Conservation (phyloP, 768 basidiomycete species). For the Mycena kentingensis region DNA sequence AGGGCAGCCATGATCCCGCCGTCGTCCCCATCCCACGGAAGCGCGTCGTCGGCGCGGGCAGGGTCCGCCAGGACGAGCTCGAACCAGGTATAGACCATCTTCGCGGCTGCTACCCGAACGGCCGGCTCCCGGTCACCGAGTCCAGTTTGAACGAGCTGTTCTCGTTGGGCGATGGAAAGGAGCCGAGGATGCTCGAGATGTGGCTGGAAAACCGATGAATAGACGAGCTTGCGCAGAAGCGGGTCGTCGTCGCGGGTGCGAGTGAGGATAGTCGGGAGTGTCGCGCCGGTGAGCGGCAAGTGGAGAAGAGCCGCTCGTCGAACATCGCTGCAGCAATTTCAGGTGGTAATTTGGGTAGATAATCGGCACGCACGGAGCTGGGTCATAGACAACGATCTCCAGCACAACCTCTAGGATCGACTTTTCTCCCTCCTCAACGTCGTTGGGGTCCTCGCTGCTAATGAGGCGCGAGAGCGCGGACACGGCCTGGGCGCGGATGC, state of each 20-base stretch:
- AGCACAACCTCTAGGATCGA: conserved; percentile 68
- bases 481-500: conserved; percentile 83
- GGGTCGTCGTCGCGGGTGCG: conserved; percentile 87
- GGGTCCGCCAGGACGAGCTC: conserved; percentile 55
- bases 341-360: background rate
- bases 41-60: conserved; percentile 32
- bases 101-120: conserved; percentile 81
- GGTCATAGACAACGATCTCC: conserved; percentile 70
- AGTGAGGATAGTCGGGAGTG: conserved; percentile 68
- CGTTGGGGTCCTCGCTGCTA: conserved; percentile 64
- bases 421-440: conserved; percentile 48
- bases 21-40: conserved; percentile 44
- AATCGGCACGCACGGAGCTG: conserved; percentile 54
- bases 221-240: conserved; percentile 77
- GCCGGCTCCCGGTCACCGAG: conserved; percentile 84
- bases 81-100: conserved; percentile 81
- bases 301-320: conserved; percentile 85
- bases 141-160: conserved; percentile 83
- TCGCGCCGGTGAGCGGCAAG: conserved; percentile 61
- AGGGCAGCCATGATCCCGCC: conserved; percentile 49
- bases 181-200: conserved; percentile 66
- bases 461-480: conserved; percentile 79
- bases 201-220: conserved; percentile 60
- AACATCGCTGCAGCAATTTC: conserved; percentile 63
- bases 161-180: conserved; percentile 78